Conservation (phyloP, 2,329 filamentous ascomycete genomes). For the Sporothrix phasma region DNA sequence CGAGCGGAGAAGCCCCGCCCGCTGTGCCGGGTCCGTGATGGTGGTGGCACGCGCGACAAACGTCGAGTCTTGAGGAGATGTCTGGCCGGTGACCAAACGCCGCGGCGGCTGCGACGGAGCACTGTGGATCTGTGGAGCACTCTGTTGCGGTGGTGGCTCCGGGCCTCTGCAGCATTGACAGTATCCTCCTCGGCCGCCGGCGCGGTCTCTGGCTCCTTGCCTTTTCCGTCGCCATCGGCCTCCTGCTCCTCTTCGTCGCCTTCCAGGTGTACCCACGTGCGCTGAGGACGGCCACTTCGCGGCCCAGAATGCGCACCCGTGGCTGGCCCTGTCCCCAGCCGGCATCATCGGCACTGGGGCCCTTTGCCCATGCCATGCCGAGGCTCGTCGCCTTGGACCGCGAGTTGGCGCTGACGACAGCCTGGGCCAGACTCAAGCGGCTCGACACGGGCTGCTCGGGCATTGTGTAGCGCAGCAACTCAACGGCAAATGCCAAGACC, state of each 20-base stretch:
- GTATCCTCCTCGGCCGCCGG: not conserved
- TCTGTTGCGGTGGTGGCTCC: conserved; percentile 14
- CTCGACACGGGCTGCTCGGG: conserved; percentile 79
- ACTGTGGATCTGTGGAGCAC: conserved; percentile 10
- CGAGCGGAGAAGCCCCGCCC: conserved; percentile 34
- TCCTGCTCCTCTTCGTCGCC: conserved; percentile 29
- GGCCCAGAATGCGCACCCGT: conserved; percentile 58
- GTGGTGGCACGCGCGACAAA: conserved; percentile 46
- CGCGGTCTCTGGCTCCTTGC: not conserved
- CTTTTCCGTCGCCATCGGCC: conserved; percentile 13
- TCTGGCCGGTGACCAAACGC: conserved; percentile 42
- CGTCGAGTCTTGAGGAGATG: conserved; percentile 45
- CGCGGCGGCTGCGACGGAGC: conserved; percentile 18
- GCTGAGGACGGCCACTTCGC: conserved; percentile 63
- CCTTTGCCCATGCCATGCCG: conserved; percentile 61
- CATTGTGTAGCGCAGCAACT: conserved; percentile 69
- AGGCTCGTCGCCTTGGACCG: conserved; percentile 65
- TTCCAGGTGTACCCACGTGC: conserved; percentile 62
- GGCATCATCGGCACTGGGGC: conserved; percentile 55
- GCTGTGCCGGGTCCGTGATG: conserved; percentile 31
- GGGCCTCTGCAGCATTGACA: conserved; percentile 12
- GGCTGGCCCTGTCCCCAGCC: conserved; percentile 70
- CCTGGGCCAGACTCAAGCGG: conserved; percentile 70
- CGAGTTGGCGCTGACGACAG: conserved; percentile 73
- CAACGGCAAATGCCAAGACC: conserved; percentile 69